phyloP scores from a whole-genome alignment of 441 rosid species.

The Lepidium campestre region DNA sequence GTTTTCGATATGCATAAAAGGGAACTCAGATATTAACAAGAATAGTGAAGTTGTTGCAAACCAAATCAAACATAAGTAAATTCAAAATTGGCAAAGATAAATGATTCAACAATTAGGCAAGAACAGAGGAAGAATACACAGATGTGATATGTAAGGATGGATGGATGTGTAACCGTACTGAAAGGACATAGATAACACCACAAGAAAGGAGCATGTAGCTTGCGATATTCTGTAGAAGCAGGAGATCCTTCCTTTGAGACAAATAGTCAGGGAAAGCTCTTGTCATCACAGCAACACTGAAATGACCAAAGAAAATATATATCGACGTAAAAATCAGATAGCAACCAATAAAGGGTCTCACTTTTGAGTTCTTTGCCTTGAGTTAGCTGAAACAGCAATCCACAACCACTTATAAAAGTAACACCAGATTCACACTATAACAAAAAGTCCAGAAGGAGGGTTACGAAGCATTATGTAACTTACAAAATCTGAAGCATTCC shows the following conservation, averaged over 20 bases:
- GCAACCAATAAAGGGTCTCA: background rate
- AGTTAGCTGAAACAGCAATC: slow-evolving; percentile 1
- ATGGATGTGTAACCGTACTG: slow-evolving; percentile 40
- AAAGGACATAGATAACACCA: slow-evolving; percentile 64
- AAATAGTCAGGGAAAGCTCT: slow-evolving; percentile 79
- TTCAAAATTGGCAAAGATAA: background rate
- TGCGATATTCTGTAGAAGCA: slow-evolving; percentile 72
- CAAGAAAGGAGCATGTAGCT: slow-evolving; percentile 89
- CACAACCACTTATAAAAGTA: background rate
- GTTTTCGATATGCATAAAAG: background rate
- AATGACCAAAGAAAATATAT: background rate
- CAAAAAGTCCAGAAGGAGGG: background rate
- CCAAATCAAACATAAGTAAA: background rate
- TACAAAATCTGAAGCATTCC: slow-evolving; percentile 99
- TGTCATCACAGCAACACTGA: slow-evolving; percentile 96
- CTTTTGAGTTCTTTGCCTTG: background rate
- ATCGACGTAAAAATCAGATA: background rate
- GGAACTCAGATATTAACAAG: background rate
- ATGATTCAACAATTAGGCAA: background rate
- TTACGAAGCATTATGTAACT: slow-evolving; percentile 24
- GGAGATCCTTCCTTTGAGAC: slow-evolving; percentile 36
- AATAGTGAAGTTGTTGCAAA: background rate
- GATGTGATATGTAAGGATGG: background rate
- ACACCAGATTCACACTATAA: background rate
- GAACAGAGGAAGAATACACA: background rate